Evolutionary conservation across 345 rosid species (phyloP).

Genomic region (Citrus australasica): DNA sequence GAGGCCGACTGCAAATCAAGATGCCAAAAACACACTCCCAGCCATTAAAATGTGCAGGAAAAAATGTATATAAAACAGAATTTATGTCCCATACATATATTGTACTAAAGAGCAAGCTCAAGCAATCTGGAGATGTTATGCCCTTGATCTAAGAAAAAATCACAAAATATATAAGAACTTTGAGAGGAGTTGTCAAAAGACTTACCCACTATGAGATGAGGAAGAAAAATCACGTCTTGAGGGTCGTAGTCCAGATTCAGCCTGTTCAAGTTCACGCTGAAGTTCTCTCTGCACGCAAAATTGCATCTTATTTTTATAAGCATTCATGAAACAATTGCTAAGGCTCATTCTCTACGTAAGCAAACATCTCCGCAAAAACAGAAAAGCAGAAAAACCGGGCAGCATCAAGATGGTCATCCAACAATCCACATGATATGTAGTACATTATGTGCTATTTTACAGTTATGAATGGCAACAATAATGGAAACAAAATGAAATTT

Average conservation of each 20-base stretch:
- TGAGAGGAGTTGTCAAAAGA: not conserved
- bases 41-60: not conserved
- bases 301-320: not conserved
- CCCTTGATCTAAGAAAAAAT: not conserved
- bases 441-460: not conserved
- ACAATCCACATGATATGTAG: not conserved
- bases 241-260: constrained; percentile 65
- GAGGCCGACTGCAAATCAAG: constrained; percentile 42
- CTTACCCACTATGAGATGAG: constrained; percentile 52
- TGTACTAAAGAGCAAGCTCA: not conserved
- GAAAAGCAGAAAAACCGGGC: not conserved
- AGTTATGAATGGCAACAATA: not conserved
- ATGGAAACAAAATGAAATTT: not conserved
- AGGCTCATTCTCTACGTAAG: not conserved
- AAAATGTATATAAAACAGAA: not conserved
- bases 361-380: not conserved
- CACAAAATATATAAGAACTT: not conserved
- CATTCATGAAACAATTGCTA: not conserved
- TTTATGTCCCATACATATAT: not conserved
- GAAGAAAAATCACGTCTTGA: constrained; percentile 68
- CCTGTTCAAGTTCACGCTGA: constrained; percentile 83
- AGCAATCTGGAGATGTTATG: not conserved
- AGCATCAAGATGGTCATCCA: not conserved
- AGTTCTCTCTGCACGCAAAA: constrained; percentile 64
- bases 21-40: not conserved